phyloP scores from a whole-genome alignment of 2,329 filamentous ascomycete genomes.

The Triangularia verruculosa region DNA sequence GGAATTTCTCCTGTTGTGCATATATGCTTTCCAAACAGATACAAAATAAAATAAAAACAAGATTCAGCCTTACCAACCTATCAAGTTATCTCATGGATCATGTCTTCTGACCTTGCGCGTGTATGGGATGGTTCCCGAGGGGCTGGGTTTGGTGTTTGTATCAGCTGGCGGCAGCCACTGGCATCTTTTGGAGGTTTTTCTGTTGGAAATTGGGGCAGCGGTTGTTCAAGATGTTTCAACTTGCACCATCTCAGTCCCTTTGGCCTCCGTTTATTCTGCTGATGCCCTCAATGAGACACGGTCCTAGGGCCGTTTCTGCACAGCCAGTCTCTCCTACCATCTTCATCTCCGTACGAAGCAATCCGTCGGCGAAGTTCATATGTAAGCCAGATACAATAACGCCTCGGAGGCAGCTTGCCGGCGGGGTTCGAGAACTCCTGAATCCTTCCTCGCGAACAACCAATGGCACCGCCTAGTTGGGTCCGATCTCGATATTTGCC shows the following conservation, averaged over 20 bases:
- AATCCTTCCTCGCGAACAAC: background rate
- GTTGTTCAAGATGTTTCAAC: background rate
- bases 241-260: background rate
- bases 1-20: background rate
- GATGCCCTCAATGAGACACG: background rate
- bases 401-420: background rate
- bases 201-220: background rate
- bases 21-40: background rate
- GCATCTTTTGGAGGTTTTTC: background rate
- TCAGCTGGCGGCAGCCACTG: background rate
- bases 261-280: background rate
- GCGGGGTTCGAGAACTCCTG: background rate
- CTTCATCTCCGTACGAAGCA: background rate
- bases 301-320: background rate
- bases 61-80: background rate
- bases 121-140: background rate
- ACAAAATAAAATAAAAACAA: background rate
- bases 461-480: background rate
- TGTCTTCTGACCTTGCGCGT: background rate
- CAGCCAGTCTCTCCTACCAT: background rate
- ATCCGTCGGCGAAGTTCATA: background rate
- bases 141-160: background rate
- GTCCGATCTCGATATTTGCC: conserved; percentile 4
- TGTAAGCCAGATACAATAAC: background rate
- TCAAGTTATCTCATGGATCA: background rate